Percentiles rank a stretch among this genome's conserved stretches.
Conservation (phyloP, 2,329 filamentous ascomycete genomes). For the Emergomyces orientalis region DNA sequence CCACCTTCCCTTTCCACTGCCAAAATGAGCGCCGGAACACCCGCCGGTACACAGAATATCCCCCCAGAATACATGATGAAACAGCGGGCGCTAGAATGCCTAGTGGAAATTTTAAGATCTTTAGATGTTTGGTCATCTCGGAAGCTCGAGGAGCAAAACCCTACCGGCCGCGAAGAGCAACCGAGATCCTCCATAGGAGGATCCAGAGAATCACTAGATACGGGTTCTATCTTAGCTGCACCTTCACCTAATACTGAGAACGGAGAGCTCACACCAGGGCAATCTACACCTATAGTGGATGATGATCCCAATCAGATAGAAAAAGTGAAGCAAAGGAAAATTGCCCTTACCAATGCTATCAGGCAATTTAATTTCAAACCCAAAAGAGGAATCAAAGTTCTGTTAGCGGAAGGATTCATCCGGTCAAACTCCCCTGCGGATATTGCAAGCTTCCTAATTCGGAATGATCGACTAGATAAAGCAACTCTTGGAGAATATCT, state of each 20-base stretch:
- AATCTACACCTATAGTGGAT: conserved; percentile 61
- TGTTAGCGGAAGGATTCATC: conserved; percentile 83
- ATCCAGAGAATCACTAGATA: conserved; percentile 68
- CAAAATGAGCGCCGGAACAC: conserved; percentile 51
- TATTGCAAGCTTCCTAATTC: conserved; percentile 72
- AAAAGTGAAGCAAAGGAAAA: conserved; percentile 88
- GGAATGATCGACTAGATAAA: conserved; percentile 81
- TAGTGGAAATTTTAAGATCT: conserved; percentile 81
- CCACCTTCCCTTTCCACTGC: conserved; percentile 78
- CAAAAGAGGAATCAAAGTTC: conserved; percentile 77
- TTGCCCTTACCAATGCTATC: conserved; percentile 78
- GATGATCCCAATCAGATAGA: conserved; percentile 94
- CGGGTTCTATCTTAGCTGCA: conserved; percentile 41
- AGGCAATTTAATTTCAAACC: conserved; percentile 96
- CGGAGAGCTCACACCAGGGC: conserved; percentile 45
- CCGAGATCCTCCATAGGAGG: conserved; percentile 48
- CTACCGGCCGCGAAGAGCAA: conserved; percentile 7
- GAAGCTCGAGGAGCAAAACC: conserved; percentile 41
- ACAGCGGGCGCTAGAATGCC: conserved; percentile 73
- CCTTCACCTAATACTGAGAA: conserved; percentile 52
- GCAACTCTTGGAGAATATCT: conserved; percentile 87
- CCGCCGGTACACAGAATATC: conserved; percentile 50
- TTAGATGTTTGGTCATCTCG: conserved; percentile 89
- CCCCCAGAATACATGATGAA: conserved; percentile 89
- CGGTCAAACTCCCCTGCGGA: conserved; percentile 66